These are phyloP conservation scores for Arabis alpina DNA, from an alignment of 345 rosid species.

Conservation along the genomic window DNA sequence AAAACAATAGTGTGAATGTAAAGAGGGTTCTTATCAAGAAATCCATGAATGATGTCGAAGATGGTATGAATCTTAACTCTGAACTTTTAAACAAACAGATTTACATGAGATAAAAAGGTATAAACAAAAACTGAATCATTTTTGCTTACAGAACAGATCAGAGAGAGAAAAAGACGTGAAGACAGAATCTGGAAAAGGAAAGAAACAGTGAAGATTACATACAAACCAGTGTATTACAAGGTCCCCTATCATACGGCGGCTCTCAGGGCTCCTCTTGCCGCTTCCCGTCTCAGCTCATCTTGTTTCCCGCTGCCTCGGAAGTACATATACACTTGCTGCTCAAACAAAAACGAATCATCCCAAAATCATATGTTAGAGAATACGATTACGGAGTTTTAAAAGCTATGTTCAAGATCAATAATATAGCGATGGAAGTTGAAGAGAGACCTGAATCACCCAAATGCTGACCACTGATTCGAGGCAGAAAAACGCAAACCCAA, in stretches of 20 bases:
- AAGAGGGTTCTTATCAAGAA: too few relatives aligned
- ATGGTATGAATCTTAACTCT: slow-evolving; percentile 20
- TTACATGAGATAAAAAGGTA: slow-evolving; percentile 28
- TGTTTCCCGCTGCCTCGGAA: slow-evolving; percentile 86
- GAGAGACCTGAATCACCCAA: slow-evolving; percentile 88
- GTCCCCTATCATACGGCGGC: slow-evolving; percentile 58
- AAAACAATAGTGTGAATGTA: too few relatives aligned
- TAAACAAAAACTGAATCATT: slow-evolving; percentile 14
- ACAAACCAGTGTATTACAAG: slow-evolving; percentile 28
- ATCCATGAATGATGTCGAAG: background rate
- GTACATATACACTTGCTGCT: slow-evolving; percentile 85
- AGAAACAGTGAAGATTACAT: slow-evolving; percentile 24
- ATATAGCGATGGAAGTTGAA: slow-evolving; percentile 17
- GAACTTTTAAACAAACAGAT: slow-evolving; percentile 32
- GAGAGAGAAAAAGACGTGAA: background rate
- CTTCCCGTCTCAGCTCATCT: slow-evolving; percentile 60
- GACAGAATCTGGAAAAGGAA: background rate
- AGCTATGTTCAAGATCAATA: background rate
- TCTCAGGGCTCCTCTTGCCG: slow-evolving; percentile 65
- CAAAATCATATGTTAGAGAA: slow-evolving; percentile 5
- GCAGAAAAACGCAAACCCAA: slow-evolving; percentile 78
- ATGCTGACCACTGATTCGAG: slow-evolving; percentile 77
- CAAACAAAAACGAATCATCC: slow-evolving; percentile 7
- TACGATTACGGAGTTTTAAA: background rate
- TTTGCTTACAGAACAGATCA: slow-evolving; percentile 21